phyloP scores from a whole-genome alignment of 2,329 filamentous ascomycete species.

The Xylariaceae sp. region DNA sequence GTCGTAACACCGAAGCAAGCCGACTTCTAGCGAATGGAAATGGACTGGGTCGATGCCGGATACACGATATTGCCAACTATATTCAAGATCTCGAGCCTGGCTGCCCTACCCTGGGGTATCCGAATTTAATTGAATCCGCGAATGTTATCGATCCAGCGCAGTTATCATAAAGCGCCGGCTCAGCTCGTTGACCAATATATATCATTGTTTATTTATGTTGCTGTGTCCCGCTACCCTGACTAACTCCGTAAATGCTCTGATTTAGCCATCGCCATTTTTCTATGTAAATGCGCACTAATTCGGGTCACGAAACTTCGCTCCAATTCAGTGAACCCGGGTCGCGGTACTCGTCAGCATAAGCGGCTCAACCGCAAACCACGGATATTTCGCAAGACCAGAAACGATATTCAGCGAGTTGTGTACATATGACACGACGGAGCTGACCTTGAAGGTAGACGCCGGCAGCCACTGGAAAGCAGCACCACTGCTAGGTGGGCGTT shows the following conservation, averaged over 20 bases:
- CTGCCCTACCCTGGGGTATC: neutral
- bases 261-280: neutral
- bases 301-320: neutral
- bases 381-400: neutral
- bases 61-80: neutral
- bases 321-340: neutral
- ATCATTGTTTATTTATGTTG: neutral
- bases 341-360: too few relatives aligned
- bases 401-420: neutral
- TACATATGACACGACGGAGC: conserved; percentile 9
- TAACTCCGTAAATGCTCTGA: neutral
- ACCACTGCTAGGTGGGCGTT: conserved; percentile 24
- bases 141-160: neutral
- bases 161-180: neutral
- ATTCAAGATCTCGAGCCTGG: neutral
- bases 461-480: conserved; percentile 14
- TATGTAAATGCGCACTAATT: neutral
- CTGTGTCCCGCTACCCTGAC: neutral
- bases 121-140: neutral
- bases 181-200: neutral
- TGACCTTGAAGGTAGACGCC: conserved; percentile 3
- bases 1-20: neutral
- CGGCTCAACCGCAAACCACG: neutral
- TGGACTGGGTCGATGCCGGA: neutral
- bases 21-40: neutral